Percentiles rank a stretch among this genome's conserved stretches.
phyloP scores from a whole-genome alignment of 768 basidiomycete genomes.

The Guyanaporus albipodus region DNA sequence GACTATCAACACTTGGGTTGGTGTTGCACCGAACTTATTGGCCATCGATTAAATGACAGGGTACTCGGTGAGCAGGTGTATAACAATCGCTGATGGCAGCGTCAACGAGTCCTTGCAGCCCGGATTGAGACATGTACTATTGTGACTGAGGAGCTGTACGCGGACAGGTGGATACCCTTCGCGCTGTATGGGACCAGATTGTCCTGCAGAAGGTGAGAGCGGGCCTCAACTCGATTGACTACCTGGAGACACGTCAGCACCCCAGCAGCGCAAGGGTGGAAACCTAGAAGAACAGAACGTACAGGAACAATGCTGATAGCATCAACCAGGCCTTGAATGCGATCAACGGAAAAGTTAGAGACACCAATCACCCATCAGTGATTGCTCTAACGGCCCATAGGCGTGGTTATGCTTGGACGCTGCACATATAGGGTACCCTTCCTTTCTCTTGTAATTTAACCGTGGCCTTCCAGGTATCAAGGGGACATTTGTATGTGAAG shows the following conservation, averaged over 20 bases:
- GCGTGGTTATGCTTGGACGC: neutral
- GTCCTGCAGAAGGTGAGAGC: constrained; percentile 74
- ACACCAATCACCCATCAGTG: no score
- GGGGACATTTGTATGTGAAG: constrained; percentile 57
- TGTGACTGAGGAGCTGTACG: constrained; percentile 80
- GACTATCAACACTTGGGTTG: constrained; percentile 80
- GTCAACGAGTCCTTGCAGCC: neutral
- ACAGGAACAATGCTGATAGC: constrained; percentile 74
- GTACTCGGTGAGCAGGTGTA: constrained; percentile 68
- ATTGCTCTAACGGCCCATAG: constrained; percentile 47
- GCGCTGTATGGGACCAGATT: constrained; percentile 69
- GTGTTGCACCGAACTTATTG: constrained; percentile 53
- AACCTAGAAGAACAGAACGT: constrained; percentile 18
- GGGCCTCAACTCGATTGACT: constrained; percentile 80
- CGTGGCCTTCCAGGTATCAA: constrained; percentile 83
- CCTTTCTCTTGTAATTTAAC: constrained; percentile 59
- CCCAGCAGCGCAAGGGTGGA: constrained; percentile 1
- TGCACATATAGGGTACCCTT: constrained; percentile 48
- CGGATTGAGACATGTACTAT: constrained; percentile 42
- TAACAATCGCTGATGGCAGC: no score
- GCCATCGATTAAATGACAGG: constrained; percentile 60
- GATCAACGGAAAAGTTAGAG: constrained; percentile 71
- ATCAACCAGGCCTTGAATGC: constrained; percentile 62
- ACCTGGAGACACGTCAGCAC: constrained; percentile 36
- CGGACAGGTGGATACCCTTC: constrained; percentile 68